These are phyloP conservation scores for Dictyostelium firmibasis DNA, from an alignment of 78 protist species.

Conservation along the genomic window DNA sequence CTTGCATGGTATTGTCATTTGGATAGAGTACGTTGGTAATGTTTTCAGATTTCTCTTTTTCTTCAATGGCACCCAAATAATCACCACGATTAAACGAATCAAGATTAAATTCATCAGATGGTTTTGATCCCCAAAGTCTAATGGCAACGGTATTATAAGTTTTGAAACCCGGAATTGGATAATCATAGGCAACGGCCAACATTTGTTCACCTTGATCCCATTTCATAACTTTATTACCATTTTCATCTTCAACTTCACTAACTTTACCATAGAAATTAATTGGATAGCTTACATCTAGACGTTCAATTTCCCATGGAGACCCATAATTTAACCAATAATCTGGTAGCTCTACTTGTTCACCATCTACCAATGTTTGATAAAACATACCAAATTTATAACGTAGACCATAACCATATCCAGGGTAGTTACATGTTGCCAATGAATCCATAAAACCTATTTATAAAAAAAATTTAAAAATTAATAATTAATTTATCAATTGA, in stretches of 20 bases:
- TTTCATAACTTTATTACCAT: not conserved
- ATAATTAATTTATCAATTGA: too few species aligned
- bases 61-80: slow-evolving; percentile 89
- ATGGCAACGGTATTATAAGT: slow-evolving; percentile 87
- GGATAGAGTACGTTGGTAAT: slow-evolving; percentile 97
- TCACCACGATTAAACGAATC: slow-evolving; percentile 91
- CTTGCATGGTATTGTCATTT: slow-evolving; percentile 93
- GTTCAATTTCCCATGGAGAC: slow-evolving; percentile 93
- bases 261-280: slow-evolving; percentile 81
- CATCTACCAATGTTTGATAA: slow-evolving; percentile 89
- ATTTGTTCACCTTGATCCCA: slow-evolving; percentile 89
- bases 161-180: slow-evolving; percentile 95
- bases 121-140: slow-evolving; percentile 93
- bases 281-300: slow-evolving; percentile 78
- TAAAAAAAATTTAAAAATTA: too few species aligned
- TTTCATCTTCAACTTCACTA: slow-evolving; percentile 1
- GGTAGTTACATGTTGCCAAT: slow-evolving; percentile 92
- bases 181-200: slow-evolving; percentile 89
- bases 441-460: slow-evolving; percentile 89
- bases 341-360: slow-evolving; percentile 93
- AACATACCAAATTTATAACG: slow-evolving; percentile 91
- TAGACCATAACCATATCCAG: slow-evolving; percentile 95
- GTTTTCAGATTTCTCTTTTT: slow-evolving; percentile 83
- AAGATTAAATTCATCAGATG: slow-evolving; percentile 91
- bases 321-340: slow-evolving; percentile 93